phyloP scores from a whole-genome alignment of 1,284 basidiomycete species.

The Crepidotus sp. region DNA sequence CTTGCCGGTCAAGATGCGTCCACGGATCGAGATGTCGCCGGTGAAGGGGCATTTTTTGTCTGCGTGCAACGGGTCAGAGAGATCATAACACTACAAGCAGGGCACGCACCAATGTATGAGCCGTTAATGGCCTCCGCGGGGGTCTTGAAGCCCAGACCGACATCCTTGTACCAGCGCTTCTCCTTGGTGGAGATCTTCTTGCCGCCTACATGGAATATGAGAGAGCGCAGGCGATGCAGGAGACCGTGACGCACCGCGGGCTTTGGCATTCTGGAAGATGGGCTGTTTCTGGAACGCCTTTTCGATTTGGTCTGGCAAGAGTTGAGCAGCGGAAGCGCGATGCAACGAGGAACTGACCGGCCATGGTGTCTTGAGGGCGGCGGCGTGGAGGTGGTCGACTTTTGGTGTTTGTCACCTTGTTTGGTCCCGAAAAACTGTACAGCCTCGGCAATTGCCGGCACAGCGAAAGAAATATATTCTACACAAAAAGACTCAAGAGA shows the following conservation, averaged over 20 bases:
- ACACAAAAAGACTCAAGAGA: too few relatives aligned
- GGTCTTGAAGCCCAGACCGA: conserved; percentile 96
- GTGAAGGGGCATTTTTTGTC: conserved; percentile 99
- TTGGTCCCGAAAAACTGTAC: not conserved
- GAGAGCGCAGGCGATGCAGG: not conserved
- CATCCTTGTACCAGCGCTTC: conserved; percentile 99
- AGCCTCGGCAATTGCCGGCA: not conserved
- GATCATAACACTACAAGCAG: conserved; percentile 8
- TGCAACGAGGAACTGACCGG: not conserved
- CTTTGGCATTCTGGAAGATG: conserved; percentile 98
- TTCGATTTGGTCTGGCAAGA: conserved; percentile 54
- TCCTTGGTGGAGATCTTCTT: conserved; percentile 92
- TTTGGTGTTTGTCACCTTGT: not conserved
- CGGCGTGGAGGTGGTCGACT: conserved; percentile 5
- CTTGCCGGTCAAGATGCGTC: conserved; percentile 95
- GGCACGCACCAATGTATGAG: conserved; percentile 83
- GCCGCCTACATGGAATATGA: conserved; percentile 41
- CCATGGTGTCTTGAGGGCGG: conserved; percentile 14
- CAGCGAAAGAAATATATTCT: too few relatives aligned
- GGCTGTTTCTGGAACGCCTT: conserved; percentile 96
- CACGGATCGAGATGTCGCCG: conserved; percentile 94
- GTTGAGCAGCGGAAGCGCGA: not conserved
- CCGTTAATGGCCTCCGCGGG: conserved; percentile 94
- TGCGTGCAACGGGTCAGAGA: conserved; percentile 25
- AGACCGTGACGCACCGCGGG: conserved; percentile 61